A percentile compares a stretch with the other conserved stretches of the same genome.
Evolutionary conservation across 73 alveolate species (phyloP).

Genomic region (Symbiodinium pilosum): DNA sequence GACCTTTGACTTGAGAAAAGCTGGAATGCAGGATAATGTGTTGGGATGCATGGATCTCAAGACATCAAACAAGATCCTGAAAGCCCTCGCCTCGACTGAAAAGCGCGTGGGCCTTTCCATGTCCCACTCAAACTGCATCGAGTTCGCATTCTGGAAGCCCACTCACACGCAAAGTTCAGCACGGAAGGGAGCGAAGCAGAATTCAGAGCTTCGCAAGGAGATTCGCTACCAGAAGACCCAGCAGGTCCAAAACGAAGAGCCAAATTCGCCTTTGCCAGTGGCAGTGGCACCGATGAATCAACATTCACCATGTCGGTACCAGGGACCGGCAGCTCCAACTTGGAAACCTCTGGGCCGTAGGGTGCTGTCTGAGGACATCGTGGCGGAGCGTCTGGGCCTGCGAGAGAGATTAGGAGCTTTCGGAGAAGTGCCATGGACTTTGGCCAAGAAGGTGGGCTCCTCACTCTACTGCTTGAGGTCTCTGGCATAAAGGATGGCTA

Average conservation of each 20-base stretch:
- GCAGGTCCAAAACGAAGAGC: not conserved
- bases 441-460: constrained; percentile 28
- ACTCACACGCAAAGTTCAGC: constrained; percentile 17
- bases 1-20: not conserved
- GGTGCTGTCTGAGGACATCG: not conserved
- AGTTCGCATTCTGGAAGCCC: constrained; percentile 37
- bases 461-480: too few species aligned
- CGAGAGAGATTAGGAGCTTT: not conserved
- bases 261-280: too few species aligned
- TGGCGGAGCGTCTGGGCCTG: not conserved
- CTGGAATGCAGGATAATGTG: constrained; percentile 27
- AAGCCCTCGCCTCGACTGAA: not conserved
- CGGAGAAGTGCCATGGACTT: not conserved
- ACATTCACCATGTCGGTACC: too few species aligned
- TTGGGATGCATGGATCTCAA: constrained; percentile 54
- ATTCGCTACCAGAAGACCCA: constrained; percentile 31
- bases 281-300: too few species aligned
- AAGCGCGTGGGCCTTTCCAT: not conserved
- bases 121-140: not conserved
- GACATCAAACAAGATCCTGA: constrained; percentile 23
- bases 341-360: too few species aligned
- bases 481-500: too few species aligned
- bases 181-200: not conserved
- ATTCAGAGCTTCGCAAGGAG: not conserved
- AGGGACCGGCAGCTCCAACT: too few species aligned